Conservation (phyloP, 164 flowering plant genomes). For the Macadamia tetraphylla region DNA sequence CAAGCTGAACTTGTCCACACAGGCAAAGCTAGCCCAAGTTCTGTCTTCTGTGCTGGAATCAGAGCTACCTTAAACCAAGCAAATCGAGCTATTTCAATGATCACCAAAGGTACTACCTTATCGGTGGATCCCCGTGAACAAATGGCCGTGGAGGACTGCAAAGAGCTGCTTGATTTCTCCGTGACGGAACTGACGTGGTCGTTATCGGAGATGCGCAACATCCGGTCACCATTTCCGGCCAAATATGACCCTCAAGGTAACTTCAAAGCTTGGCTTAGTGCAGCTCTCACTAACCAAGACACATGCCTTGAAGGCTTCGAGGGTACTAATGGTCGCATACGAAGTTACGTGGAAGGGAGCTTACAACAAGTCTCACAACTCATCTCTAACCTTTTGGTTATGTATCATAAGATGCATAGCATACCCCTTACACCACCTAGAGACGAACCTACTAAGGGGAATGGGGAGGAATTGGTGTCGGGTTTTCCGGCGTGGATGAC, state of each 20-base stretch:
- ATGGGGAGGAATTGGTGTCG: neutral
- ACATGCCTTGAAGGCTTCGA: constrained; percentile 73
- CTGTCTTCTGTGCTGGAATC: constrained; percentile 46
- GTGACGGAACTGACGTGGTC: constrained; percentile 65
- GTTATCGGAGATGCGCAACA: constrained; percentile 35
- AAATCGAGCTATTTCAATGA: constrained; percentile 25
- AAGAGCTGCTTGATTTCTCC: constrained; percentile 59
- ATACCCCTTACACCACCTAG: constrained; percentile 35
- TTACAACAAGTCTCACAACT: constrained; percentile 52
- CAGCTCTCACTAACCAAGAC: constrained; percentile 68
- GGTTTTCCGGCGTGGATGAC: constrained; percentile 47
- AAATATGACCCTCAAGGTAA: constrained; percentile 26
- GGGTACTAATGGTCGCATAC: constrained; percentile 41
- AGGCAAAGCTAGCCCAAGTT: constrained; percentile 8
- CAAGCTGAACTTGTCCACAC: constrained; percentile 21
- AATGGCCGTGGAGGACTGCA: constrained; percentile 58
- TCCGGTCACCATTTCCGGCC: neutral
- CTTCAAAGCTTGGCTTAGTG: constrained; percentile 65
- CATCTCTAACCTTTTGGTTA: constrained; percentile 39
- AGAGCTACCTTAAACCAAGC: constrained; percentile 36
- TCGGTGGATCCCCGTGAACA: constrained; percentile 47
- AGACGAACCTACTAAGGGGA: constrained; percentile 9
- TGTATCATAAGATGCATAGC: constrained; percentile 40
- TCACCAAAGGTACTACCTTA: constrained; percentile 29
- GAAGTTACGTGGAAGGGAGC: constrained; percentile 39